Percentiles rank a stretch among this genome's conserved stretches.
phyloP scores from a whole-genome alignment of 2,329 filamentous ascomycete genomes.

The Diaporthe ilicicola region DNA sequence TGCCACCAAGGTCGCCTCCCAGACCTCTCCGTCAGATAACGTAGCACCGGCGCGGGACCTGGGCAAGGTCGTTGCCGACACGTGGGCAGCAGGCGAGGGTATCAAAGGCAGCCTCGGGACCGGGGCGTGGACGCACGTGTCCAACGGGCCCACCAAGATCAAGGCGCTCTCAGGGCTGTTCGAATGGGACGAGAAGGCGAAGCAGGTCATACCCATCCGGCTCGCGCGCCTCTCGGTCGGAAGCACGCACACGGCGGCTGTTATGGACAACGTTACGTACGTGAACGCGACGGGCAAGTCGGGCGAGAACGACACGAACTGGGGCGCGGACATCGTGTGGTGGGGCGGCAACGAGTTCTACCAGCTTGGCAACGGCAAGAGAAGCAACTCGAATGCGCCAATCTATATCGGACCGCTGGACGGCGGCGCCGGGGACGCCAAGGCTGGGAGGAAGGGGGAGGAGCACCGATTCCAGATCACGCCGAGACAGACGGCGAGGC shows the following conservation, averaged over 20 bases:
- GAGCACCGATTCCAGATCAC: conserved; percentile 83
- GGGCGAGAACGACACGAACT: conserved; percentile 79
- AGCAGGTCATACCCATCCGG: conserved; percentile 78
- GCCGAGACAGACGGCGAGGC: conserved; percentile 73
- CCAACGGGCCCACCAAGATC: conserved; percentile 79
- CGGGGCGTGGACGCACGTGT: conserved; percentile 89
- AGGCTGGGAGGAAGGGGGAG: conserved; percentile 67
- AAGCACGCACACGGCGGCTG: conserved; percentile 80
- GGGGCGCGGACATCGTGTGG: conserved; percentile 87
- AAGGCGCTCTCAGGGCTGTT: conserved; percentile 83
- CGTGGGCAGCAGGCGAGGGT: conserved; percentile 87
- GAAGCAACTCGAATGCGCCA: conserved; percentile 80
- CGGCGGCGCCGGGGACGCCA: conserved; percentile 61
- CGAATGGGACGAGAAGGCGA: conserved; percentile 82
- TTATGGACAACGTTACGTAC: conserved; percentile 83
- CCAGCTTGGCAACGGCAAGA: conserved; percentile 90
- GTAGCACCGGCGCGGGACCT: conserved; percentile 50
- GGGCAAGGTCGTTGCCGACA: conserved; percentile 73
- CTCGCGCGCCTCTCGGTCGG: conserved; percentile 78
- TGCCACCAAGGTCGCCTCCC: conserved; percentile 66
- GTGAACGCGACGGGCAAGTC: conserved; percentile 61
- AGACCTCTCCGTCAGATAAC: conserved; percentile 48
- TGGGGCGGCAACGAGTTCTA: conserved; percentile 97
- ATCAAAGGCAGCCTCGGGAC: conserved; percentile 86
- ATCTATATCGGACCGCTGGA: conserved; percentile 83